Percentiles rank a stretch among this genome's conserved stretches.
Evolutionary conservation across 2,329 filamentous ascomycete species (phyloP).

Genomic region (Aschersonia sp.): DNA sequence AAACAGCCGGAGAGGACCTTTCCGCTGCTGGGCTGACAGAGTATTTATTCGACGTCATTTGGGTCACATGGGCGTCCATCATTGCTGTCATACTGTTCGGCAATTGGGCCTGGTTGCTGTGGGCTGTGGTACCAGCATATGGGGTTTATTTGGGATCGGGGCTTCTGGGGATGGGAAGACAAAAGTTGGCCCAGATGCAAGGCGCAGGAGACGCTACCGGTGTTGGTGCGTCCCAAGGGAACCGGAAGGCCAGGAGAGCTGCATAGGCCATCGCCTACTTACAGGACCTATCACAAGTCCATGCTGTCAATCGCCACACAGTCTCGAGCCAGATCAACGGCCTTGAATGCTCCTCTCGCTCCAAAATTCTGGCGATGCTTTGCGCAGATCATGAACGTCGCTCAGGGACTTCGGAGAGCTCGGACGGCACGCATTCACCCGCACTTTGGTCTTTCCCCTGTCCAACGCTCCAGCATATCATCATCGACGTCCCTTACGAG

Average conservation of each 20-base stretch:
- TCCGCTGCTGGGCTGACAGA: conserved; percentile 79
- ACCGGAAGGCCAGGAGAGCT: conserved; percentile 39
- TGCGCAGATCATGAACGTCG: too few species aligned
- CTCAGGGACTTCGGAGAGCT: too few species aligned
- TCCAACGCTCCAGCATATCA: conserved; percentile 38
- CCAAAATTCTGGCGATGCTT: too few species aligned
- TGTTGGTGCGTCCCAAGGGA: conserved; percentile 23
- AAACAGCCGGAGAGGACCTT: conserved; percentile 73
- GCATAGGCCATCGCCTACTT: conserved; percentile 19
- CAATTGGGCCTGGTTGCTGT: conserved; percentile 54
- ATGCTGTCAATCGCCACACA: too few species aligned
- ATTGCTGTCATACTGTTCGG: conserved; percentile 62
- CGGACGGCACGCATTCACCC: not conserved
- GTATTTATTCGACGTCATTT: conserved; percentile 95
- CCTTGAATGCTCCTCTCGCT: too few species aligned
- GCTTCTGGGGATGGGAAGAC: conserved; percentile 37
- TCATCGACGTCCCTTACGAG: conserved; percentile 40
- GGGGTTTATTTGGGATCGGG: conserved; percentile 38
- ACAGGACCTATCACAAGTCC: too few species aligned
- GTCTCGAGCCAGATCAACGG: too few species aligned
- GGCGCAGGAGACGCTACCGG: conserved; percentile 14
- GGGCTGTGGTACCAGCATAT: conserved; percentile 39
- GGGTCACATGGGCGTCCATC: conserved; percentile 78
- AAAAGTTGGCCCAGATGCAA: conserved; percentile 33
- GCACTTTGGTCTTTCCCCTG: conserved; percentile 27